Evolutionary conservation across 2,329 filamentous ascomycete genomes (phyloP), one percentile per base, ranked within the genome.

Genomic region (Penicillium capsulatum): DNA sequence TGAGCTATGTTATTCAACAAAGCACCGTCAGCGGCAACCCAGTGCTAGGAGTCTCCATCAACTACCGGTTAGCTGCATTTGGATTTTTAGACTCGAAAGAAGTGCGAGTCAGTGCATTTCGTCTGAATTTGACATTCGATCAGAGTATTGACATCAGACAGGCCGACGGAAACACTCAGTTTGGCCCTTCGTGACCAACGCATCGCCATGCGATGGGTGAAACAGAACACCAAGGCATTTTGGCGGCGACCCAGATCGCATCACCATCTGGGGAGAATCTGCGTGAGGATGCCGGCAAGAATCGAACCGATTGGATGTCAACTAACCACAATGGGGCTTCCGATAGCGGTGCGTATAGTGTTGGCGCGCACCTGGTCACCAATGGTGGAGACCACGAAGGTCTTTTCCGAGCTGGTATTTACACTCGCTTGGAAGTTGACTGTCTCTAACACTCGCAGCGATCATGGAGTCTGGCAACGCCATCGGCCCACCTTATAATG

Each of bases 231-330:
- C 27, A 26, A 48, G 14, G 53, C 56, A 0, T n/a, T 65, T 66
- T 34, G 61, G 62, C 0, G 58, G 58, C 13, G 57, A 60, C 22
- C 54, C 58, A 3, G 48, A 57, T 5, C 56, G 47, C 17, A 53
- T 66, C 17, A 64, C 62, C 4, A 64, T 66, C 14, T 65, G 63
- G 51, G 63, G 63, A 11, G 61, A 65, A 40, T 63, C 59, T 27
- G 58, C 58, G 58, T 61, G 34, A 43, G 55, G 42, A 8, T n/a
- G n/a, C n/a, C n/a, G n/a, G n/a, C n/a, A n/a, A n/a, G n/a, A 5
- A 27, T 24, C 22, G 22, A 24, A n/a, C n/a, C 11, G 22, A 24
- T 24, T 7, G 11, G n/a, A 20, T 31, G 7, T 17, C 9, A 20
- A 9, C 14, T 11, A 11, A 14, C 8, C 20, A 2, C 19, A 28